A percentile compares a stretch with the other conserved stretches of the same genome.
Evolutionary conservation across 192 early-diverging fungal genomes (phyloP).

Genomic region (Cladochytrium replicatum): DNA sequence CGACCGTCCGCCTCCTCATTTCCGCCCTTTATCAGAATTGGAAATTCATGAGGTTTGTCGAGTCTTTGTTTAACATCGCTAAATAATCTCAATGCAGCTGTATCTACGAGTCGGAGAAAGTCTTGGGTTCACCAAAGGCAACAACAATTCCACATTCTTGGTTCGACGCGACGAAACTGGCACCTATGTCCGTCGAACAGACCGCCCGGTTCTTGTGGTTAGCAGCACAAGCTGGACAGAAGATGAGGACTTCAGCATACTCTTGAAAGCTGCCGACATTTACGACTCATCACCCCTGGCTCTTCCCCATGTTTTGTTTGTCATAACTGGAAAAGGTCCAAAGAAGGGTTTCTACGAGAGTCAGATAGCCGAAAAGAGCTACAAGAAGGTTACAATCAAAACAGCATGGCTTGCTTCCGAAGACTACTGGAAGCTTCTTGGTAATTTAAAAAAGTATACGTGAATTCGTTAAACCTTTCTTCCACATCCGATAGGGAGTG

Average conservation of each 20-base stretch:
- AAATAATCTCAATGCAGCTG: neutral
- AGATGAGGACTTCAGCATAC: conserved; percentile 87
- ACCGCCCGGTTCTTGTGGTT: conserved; percentile 72
- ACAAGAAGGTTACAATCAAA: conserved; percentile 49
- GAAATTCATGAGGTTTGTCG: conserved; percentile 57
- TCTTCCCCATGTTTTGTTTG: conserved; percentile 47
- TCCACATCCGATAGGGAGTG: conserved; percentile 44
- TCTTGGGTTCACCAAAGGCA: neutral
- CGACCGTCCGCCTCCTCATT: conserved; percentile 74
- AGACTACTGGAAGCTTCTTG: conserved; percentile 81
- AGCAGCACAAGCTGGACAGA: conserved; percentile 91
- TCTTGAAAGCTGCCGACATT: conserved; percentile 49
- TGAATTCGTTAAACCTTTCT: neutral
- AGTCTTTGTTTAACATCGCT: neutral
- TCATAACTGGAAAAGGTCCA: conserved; percentile 92
- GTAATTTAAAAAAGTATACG: conserved; percentile 17
- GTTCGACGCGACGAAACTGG: neutral
- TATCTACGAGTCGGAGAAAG: neutral
- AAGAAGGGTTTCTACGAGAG: conserved; percentile 58
- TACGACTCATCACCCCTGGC: conserved; percentile 29
- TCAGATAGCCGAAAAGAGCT: conserved; percentile 41
- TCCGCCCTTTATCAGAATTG: conserved; percentile 44
- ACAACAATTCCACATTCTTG: neutral
- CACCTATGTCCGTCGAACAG: conserved; percentile 10
- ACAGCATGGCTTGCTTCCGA: conserved; percentile 73